A percentile compares a stretch with the other conserved stretches of the same genome.
Conservation (phyloP, 768 basidiomycete genomes). For the Albatrellus ellisii region DNA sequence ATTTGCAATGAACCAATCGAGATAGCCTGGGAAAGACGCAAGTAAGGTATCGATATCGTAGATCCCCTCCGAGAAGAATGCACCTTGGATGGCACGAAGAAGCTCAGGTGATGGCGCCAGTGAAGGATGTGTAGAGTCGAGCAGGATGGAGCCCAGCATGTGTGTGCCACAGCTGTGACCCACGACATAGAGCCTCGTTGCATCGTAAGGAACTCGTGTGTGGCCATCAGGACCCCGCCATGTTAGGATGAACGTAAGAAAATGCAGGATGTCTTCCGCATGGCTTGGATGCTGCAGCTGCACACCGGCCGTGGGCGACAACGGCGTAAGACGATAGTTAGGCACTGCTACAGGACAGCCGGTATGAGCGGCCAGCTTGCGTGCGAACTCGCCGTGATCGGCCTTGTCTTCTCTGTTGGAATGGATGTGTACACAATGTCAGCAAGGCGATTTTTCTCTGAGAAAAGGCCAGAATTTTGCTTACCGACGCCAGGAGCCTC, state of each 20-base stretch:
- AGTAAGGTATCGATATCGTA: constrained; percentile 62
- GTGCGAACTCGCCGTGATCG: constrained; percentile 42
- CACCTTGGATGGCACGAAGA: constrained; percentile 32
- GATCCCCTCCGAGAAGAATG: constrained; percentile 65
- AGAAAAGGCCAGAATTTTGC: constrained; percentile 15
- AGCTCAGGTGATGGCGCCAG: constrained; percentile 33
- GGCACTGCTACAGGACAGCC: constrained; percentile 51
- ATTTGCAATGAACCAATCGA: constrained; percentile 51
- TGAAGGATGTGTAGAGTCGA: constrained; percentile 32
- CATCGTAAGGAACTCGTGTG: constrained; percentile 23
- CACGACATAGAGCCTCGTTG: constrained; percentile 37
- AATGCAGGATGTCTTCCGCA: constrained; percentile 47
- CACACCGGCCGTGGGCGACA: constrained; percentile 14
- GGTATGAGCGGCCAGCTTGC: constrained; percentile 34
- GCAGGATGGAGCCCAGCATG: constrained; percentile 59
- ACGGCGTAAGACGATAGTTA: constrained; percentile 62
- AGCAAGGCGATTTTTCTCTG: constrained; percentile 4
- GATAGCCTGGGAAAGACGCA: constrained; percentile 51
- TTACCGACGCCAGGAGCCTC: constrained; percentile 76
- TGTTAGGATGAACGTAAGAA: constrained; percentile 41
- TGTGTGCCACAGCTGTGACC: constrained; percentile 81
- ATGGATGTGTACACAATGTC: background rate
- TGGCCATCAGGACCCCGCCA: constrained; percentile 28
- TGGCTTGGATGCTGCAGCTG: constrained; percentile 56
- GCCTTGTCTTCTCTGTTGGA: constrained; percentile 56